Base-by-base conservation (phyloP, 345 rosid species). In the Excoecaria cochinchinensis region DNA sequence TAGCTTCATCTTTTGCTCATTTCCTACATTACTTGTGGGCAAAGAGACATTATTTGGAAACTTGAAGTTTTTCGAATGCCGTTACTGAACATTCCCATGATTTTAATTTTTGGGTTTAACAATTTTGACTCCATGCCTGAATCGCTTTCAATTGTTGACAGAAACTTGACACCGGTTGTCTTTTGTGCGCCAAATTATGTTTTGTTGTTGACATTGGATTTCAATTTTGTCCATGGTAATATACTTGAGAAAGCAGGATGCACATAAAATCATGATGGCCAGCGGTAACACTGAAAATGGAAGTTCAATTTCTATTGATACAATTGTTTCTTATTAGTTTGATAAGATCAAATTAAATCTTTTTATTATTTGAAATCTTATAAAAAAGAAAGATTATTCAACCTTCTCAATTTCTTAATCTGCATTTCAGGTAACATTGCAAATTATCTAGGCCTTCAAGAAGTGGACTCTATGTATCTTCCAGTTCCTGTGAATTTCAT, bases 401-500 rank as follows among this genome's bases (percentile, higher is more conserved):
- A 64, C 21, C 50, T 22, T 36, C 7, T 68, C 5, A 16, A 62
- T 21, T 74, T 72, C 59, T 47, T 72, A 60, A 53, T 65, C 1
- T 69, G 8, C 67, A 38, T 79, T 60, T 66, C 82, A 89, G 98
- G 91, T 44, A 93, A 89, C 73, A 82, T 95, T 76, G 99, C 98
- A 59, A 93, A 80, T 79, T 91, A 95, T 82, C 80, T 95, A 74
- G 84, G 81, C 81, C 97, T 95, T 78, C 84, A 89, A 87, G 97
- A 93, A 88, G 91, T 95, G 52, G 97, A 91, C 71, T 89, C 97
- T 71, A 77, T 95, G 79, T 87, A 91, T 80, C 90, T 93, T 68
- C 99, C 98, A 0, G 87, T 95, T 40, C 98, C 99, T 8, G 93
- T 95, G 56, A 93, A 95, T 87, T 95, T 91, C 82, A 91, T 95